phyloP scores from a whole-genome alignment of 2,329 filamentous ascomycete genomes.

The Lachnellula subtilissima region DNA sequence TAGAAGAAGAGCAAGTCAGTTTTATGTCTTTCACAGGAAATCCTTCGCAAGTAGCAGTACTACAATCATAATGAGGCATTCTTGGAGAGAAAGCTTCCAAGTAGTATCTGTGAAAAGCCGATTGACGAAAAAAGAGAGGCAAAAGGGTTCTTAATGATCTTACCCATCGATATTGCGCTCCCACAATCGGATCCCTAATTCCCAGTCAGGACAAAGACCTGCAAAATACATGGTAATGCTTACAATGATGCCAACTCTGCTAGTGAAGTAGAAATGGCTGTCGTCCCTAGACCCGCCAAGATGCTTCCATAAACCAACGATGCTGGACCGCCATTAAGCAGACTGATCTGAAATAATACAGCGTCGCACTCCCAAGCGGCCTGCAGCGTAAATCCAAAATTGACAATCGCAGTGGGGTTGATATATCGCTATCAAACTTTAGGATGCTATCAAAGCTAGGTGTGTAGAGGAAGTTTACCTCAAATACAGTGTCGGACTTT shows the following conservation, averaged over 20 bases:
- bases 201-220: not conserved
- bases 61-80: too few relatives aligned
- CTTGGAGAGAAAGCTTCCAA: too few relatives aligned
- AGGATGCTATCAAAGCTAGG: not conserved
- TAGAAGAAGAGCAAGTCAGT: too few relatives aligned
- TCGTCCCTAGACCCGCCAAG: slow-evolving; percentile 5
- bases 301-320: slow-evolving; percentile 12
- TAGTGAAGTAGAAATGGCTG: slow-evolving; percentile 6
- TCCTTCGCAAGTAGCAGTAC: too few relatives aligned
- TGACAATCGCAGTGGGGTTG: slow-evolving; percentile 10
- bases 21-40: too few relatives aligned
- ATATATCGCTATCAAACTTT: slow-evolving; percentile 7
- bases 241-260: slow-evolving; percentile 14
- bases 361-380: slow-evolving; percentile 11
- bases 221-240: not conserved
- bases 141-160: too few relatives aligned
- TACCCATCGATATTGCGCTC: slow-evolving; percentile 9
- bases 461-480: not conserved
- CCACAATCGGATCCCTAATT: slow-evolving; percentile 4
- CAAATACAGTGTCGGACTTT: not conserved
- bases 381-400: slow-evolving; percentile 13
- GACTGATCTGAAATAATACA: slow-evolving; percentile 7
- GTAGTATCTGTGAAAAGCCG: too few relatives aligned
- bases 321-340: slow-evolving; percentile 13
- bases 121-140: too few relatives aligned